These are phyloP conservation scores for Sextonia rubra DNA, from an alignment of 164 flowering plant genomes.

Conservation along the genomic window DNA sequence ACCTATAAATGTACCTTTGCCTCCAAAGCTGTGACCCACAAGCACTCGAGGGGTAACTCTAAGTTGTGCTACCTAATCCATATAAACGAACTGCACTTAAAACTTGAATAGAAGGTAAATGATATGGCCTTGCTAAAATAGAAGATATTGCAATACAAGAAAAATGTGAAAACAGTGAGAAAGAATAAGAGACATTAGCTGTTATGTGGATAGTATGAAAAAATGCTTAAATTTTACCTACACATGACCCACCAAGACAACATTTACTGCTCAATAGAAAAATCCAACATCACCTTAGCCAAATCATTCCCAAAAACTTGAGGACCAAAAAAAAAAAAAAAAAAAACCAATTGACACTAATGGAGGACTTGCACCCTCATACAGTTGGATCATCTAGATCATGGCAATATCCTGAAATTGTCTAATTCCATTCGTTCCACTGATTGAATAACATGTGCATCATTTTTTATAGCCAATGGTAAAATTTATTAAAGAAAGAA, in stretches of 20 bases:
- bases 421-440: too few species aligned
- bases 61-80: conserved; percentile 62
- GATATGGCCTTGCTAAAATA: too few species aligned
- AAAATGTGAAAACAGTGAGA: not conserved
- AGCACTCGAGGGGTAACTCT: conserved; percentile 79
- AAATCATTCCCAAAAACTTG: too few species aligned
- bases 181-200: not conserved
- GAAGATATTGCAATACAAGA: too few species aligned
- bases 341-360: not conserved
- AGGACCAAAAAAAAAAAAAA: not conserved
- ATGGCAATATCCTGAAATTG: too few species aligned
- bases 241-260: too few species aligned
- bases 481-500: too few species aligned
- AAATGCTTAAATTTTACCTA: not conserved
- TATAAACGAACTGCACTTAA: not conserved
- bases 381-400: not conserved
- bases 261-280: too few species aligned
- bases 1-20: conserved; percentile 63
- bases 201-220: not conserved
- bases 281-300: too few species aligned
- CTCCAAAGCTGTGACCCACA: conserved; percentile 98
- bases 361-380: not conserved
- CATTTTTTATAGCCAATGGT: too few species aligned
- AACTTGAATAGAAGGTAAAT: too few species aligned
- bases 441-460: too few species aligned